These are phyloP conservation scores for Suillus luteus DNA, from an alignment of 768 basidiomycete genomes.

Conservation along the genomic window DNA sequence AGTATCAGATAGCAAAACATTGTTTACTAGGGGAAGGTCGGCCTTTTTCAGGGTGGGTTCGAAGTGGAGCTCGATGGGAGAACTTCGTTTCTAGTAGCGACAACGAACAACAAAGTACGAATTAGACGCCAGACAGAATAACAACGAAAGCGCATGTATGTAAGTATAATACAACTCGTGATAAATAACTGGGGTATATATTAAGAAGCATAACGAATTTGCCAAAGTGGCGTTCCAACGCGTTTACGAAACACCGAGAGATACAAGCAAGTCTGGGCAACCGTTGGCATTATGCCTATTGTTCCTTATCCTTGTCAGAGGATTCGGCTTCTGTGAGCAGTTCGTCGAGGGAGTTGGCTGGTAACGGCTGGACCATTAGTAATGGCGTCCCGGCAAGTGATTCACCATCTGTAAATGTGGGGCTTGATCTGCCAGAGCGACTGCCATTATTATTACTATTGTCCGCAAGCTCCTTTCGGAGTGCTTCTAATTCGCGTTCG, in stretches of 20 bases:
- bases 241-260: neutral
- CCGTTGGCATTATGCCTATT: slow-evolving; percentile 13
- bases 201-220: neutral
- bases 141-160: neutral
- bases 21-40: slow-evolving; percentile 44
- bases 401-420: slow-evolving; percentile 46
- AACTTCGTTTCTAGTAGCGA: slow-evolving; percentile 38
- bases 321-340: slow-evolving; percentile 17
- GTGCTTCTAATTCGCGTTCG: slow-evolving; percentile 86
- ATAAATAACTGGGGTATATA: slow-evolving; percentile 6
- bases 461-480: slow-evolving; percentile 89
- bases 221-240: slow-evolving; percentile 15
- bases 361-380: slow-evolving; percentile 26
- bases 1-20: slow-evolving; percentile 55
- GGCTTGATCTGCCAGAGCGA: slow-evolving; percentile 56
- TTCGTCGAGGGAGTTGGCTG: slow-evolving; percentile 21
- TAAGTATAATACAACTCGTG: neutral
- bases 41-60: slow-evolving; percentile 65
- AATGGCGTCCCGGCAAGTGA: slow-evolving; percentile 40
- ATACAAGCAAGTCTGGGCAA: neutral
- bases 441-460: slow-evolving; percentile 35
- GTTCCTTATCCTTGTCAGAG: slow-evolving; percentile 34
- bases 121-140: slow-evolving; percentile 6
- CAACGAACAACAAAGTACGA: slow-evolving; percentile 11
- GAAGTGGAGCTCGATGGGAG: slow-evolving; percentile 55